Base-by-base conservation (phyloP, 139 green algal species). In the Picochlorum sp. region DNA sequence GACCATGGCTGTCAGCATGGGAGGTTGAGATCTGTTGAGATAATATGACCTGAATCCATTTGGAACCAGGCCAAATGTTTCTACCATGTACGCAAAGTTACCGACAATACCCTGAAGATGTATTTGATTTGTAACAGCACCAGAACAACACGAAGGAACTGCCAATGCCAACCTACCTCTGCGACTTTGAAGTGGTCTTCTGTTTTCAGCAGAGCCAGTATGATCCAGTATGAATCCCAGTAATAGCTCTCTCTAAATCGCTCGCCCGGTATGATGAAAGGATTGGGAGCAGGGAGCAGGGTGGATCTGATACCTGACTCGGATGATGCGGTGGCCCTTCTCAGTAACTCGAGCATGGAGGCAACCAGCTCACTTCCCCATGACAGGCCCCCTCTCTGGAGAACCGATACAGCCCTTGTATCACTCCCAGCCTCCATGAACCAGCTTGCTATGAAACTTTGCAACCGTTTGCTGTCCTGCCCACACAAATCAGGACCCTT, bases 21-120 rank as follows among this genome's bases (percentile, higher is more conserved):
- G 90, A 3, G 89, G 91, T 74, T 97, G 90, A 60, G 84, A 86
- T 45, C 90, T 79, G 69, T 97, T 96, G 15, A 92, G 62, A 79
- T 98, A 98, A 78, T 98, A 98, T 5, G 50, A 70, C n/a, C 79
- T 62, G 6, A 78, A 49, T 8, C 93, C 93, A 64, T 98, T 98
- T 24, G 93, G 93, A 14, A 98, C 79, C 61, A 85, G 81, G n/a
- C 88, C 92, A 57, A 82, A 77, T 2, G 3, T 16, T 20, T 85
- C 63, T 30, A 89, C 71, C 31, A 91, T 55, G 20, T 57, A 50
- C 21, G 95, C 56, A 54, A 98, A 71, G 68, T 95, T 96, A 14
- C 41, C 8, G 3, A 91, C 64, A 37, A 93, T 34, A 8, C 14
- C 16, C 47, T 54, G 47, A 20, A 54, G n/a, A 41, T 41, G 8